These are phyloP conservation scores for Dimargaris xerosporica DNA, from an alignment of 192 early-diverging fungal species.

Conservation along the genomic window DNA sequence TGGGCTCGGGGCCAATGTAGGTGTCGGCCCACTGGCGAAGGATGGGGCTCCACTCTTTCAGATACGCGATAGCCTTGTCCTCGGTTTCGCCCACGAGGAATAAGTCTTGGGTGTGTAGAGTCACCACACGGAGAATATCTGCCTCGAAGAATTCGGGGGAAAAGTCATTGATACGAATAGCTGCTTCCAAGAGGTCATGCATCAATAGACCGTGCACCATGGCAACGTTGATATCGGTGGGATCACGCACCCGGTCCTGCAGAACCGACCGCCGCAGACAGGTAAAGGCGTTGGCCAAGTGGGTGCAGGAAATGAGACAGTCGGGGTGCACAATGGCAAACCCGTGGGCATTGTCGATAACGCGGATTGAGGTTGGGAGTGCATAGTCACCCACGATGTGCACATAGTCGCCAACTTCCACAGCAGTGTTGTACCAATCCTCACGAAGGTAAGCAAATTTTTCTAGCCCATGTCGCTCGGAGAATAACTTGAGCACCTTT, in stretches of 20 bases:
- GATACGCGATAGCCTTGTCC: constrained; percentile 24
- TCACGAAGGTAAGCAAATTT: constrained; percentile 36
- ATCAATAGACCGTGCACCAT: constrained; percentile 68
- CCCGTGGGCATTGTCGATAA: constrained; percentile 41
- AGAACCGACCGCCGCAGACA: constrained; percentile 72
- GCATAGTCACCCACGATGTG: constrained; percentile 31
- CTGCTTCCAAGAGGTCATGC: constrained; percentile 65
- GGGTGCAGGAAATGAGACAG: constrained; percentile 56
- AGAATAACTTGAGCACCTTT: constrained; percentile 21
- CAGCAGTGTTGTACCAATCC: constrained; percentile 44
- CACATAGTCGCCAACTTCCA: constrained; percentile 47
- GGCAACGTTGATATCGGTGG: constrained; percentile 26
- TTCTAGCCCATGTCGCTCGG: constrained; percentile 16
- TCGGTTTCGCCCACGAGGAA: constrained; percentile 54
- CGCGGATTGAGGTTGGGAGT: constrained; percentile 14
- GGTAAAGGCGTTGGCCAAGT: constrained; percentile 50
- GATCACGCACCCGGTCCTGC: constrained; percentile 40
- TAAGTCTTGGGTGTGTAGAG: constrained; percentile 41
- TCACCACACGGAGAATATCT: constrained; percentile 34
- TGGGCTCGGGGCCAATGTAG: constrained; percentile 22
- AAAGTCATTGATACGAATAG: constrained; percentile 44
- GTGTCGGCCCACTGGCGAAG: constrained; percentile 33
- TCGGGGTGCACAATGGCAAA: constrained; percentile 72
- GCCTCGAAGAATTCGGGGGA: constrained; percentile 26
- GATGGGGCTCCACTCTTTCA: constrained; percentile 34